Conservation (phyloP, 1,284 basidiomycete genomes). For the Trametes hirsuta region DNA sequence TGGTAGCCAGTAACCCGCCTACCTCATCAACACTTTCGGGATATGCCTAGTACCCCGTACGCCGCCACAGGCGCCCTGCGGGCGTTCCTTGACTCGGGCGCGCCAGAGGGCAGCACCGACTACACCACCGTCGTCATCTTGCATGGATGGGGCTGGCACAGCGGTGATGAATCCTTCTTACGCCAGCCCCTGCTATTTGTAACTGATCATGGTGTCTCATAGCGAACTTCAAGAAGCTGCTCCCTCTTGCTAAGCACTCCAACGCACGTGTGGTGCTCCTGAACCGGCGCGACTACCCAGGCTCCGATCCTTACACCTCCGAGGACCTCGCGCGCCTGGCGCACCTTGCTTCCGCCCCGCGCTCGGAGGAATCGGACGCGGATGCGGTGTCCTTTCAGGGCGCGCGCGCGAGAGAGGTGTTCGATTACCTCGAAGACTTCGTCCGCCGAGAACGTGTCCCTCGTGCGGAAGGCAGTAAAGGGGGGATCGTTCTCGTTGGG, state of each 20-base stretch:
- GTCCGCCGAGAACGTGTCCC: constrained; percentile 7
- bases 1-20: no score
- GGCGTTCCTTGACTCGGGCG: constrained; percentile 10
- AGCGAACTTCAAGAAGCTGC: constrained; percentile 17
- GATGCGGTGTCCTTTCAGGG: constrained; percentile 2
- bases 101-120: constrained; percentile 9
- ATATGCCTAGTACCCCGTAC: no score
- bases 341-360: not conserved
- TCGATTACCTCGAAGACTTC: constrained; percentile 15
- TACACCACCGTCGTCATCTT: constrained; percentile 33
- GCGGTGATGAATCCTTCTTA: constrained; percentile 10
- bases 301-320: constrained; percentile 13
- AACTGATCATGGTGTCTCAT: not conserved
- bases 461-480: not conserved
- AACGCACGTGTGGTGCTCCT: constrained; percentile 9
- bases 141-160: constrained; percentile 31
- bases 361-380: not conserved
- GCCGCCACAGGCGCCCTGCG: not conserved
- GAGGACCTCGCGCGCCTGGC: constrained; percentile 24
- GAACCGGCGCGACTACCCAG: constrained; percentile 19
- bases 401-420: constrained; percentile 14
- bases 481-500: constrained; percentile 18
- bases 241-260: not conserved
- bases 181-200: no score
- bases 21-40: no score